Base-by-base conservation (phyloP, 2,329 filamentous ascomycete genomes). In the Hypoxylon sp. region DNA sequence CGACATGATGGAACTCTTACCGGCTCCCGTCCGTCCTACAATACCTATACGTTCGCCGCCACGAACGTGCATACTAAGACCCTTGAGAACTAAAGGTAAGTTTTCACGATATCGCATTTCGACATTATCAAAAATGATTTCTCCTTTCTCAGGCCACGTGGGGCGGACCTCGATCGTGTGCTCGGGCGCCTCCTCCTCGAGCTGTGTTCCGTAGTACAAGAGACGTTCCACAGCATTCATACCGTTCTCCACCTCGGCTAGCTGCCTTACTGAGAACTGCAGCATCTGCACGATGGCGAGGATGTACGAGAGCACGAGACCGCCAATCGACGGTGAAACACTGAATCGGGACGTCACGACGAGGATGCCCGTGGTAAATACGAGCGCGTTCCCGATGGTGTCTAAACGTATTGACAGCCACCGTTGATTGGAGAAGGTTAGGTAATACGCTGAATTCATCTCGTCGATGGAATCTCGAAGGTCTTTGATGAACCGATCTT, bases 211-310 rank as follows among this genome's bases (percentile, higher is more conserved):
- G 78, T 98, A 98, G 82, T 97, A 94, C 78, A 94, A 90, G 35
- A 98, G 85, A 54, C 96, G 91, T 81, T 98, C 95, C 0, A 97
- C 96, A 0, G 94, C 91, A 79, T 98, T 98, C 95, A 98, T 98
- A 77, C 94, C 94, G 81, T 98, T 98, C 80, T 98, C 95, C 8
- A 98, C 94, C 80, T 98, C 95, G 26, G 95, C 95, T 6, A 98
- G 86, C 80, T 98, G 95, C 17, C 96, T 89, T 17, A 98, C 93
- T 0, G 94, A 95, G 80, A 98, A 98, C 78, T 98, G 95, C 71
- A 98, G 91, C 92, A 98, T 94, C 79, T 97, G 93, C 17, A 97
- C 94, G 75, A 98, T 97, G 13, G 91, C 88, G 17, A 99, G 86
- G 76, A 98, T 97, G 80, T 98, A 98, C 51, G 92, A 96, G 22